phyloP scores from a whole-genome alignment of 2,329 filamentous ascomycete genomes.

The Calonectria ilicicola region DNA sequence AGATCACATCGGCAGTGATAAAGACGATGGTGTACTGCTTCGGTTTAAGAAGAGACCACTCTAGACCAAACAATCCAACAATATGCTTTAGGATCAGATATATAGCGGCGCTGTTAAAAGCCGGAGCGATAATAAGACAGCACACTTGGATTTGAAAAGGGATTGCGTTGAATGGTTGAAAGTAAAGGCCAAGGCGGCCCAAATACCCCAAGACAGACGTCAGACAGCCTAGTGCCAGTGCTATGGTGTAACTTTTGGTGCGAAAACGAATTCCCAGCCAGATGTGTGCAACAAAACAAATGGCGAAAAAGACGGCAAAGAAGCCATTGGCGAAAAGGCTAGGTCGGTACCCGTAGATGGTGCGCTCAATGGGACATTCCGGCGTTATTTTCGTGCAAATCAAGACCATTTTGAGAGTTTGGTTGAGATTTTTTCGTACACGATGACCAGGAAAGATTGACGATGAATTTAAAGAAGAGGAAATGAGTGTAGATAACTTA shows the following conservation, averaged over 20 bases:
- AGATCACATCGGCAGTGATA: conserved; percentile 2
- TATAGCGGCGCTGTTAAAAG: conserved; percentile 24
- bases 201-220: neutral
- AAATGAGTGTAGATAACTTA: neutral
- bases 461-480: neutral
- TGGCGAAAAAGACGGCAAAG: conserved; percentile 13
- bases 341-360: conserved; percentile 21
- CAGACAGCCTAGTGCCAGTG: conserved; percentile 3
- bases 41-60: neutral
- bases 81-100: conserved; percentile 15
- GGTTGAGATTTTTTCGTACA: neutral
- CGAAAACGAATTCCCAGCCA: conserved; percentile 20
- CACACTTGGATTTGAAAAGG: conserved; percentile 21
- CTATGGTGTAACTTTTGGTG: conserved; percentile 17
- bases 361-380: conserved; percentile 16
- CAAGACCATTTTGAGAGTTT: neutral
- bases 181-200: neutral
- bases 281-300: neutral
- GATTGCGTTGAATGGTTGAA: conserved; percentile 11
- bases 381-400: conserved; percentile 14
- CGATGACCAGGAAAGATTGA: neutral
- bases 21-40: neutral
- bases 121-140: conserved; percentile 24
- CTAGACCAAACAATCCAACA: neutral
- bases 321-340: conserved; percentile 18